Evolutionary conservation across 2,329 filamentous ascomycete species (phyloP), one percentile per base, ranked within the genome.

Genomic region (Fusarium longipes): DNA sequence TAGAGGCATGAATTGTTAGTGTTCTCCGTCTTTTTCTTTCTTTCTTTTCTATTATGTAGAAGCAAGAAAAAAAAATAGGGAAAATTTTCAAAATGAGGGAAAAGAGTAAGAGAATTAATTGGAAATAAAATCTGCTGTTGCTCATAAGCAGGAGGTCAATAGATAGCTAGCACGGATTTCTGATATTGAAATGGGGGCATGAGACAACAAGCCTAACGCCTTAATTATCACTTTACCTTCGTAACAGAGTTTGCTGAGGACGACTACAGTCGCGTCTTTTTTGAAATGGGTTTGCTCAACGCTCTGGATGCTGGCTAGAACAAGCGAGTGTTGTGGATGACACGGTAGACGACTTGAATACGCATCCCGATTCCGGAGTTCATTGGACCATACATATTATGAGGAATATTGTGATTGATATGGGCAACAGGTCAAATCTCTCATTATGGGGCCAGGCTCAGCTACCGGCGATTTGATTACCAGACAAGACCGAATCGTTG

Each of bases 401-500:
- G 30, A 20, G 24, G 8, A 27, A 49, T 64, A 60, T 66, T 63
- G 50, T 35, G 64, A 58, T 56, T n/a, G n/a, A 53, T 29, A 44
- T n/a, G 68, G 60, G 42, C 57, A 44, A 56, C 44, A 57, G 27
- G 58, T 71, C 63, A 58, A 55, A 61, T 68, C 51, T 50, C 43
- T 29, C 36, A 33, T 25, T 56, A 44, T 47, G 53, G 65, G 70
- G 66, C 51, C 59, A 43, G 40, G 38, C 44, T 22, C 48, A 33
- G 47, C 48, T 48, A 69, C 60, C 67, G 57, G 57, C 18, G 22
- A 66, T 51, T 57, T 25, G 45, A 56, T 63, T 44, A 61, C 52
- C 58, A 50, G 55, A 59, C 59, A 52, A 53, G 67, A 70, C 65
- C 70, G 64, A 63, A 53, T 63, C 57, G 55, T 57, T 62, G 62